Percentiles rank a stretch among this genome's conserved stretches.
Evolutionary conservation across 495 filamentous ascomycete genomes (phyloP).

Genomic region (Aspergillus asperescens): DNA sequence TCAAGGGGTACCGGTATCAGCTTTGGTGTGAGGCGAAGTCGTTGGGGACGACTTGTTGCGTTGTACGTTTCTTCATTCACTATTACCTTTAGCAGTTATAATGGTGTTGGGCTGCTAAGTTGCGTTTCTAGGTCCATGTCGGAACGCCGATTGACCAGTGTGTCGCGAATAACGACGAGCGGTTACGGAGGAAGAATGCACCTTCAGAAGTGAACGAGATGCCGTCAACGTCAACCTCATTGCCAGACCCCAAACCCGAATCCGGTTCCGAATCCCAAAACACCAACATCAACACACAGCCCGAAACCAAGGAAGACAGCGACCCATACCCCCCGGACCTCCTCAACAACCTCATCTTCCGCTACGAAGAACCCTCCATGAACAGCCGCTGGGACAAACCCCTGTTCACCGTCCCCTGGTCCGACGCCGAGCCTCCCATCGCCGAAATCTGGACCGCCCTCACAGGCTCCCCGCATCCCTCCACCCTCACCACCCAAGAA

Average conservation of each 20-base stretch:
- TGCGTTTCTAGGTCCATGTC: conserved; percentile 58
- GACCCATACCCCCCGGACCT: conserved; percentile 60
- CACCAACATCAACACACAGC: background rate
- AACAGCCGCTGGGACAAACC: conserved; percentile 95
- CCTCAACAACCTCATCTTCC: conserved; percentile 89
- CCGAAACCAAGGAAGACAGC: conserved; percentile 28
- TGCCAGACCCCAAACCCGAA: background rate
- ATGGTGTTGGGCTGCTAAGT: background rate
- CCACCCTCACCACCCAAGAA: no score
- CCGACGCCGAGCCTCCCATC: conserved; percentile 62
- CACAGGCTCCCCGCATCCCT: conserved; percentile 36
- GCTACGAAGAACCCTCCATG: conserved; percentile 93
- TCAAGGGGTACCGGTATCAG: conserved; percentile 97
- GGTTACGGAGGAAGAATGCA: conserved; percentile 20
- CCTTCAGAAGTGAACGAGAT: background rate
- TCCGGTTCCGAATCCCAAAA: conserved; percentile 7
- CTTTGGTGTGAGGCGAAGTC: conserved; percentile 93
- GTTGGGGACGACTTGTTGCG: conserved; percentile 70
- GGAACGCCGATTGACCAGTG: conserved; percentile 70
- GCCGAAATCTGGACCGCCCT: conserved; percentile 78
- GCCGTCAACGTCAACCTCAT: background rate
- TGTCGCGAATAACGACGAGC: conserved; percentile 41
- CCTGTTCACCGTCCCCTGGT: conserved; percentile 81
- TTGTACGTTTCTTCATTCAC: conserved; percentile 47
- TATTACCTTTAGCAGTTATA: background rate